These are phyloP conservation scores for Fusarium guadeloupense DNA, from an alignment of 2,329 filamentous ascomycete genomes.

Conservation along the genomic window DNA sequence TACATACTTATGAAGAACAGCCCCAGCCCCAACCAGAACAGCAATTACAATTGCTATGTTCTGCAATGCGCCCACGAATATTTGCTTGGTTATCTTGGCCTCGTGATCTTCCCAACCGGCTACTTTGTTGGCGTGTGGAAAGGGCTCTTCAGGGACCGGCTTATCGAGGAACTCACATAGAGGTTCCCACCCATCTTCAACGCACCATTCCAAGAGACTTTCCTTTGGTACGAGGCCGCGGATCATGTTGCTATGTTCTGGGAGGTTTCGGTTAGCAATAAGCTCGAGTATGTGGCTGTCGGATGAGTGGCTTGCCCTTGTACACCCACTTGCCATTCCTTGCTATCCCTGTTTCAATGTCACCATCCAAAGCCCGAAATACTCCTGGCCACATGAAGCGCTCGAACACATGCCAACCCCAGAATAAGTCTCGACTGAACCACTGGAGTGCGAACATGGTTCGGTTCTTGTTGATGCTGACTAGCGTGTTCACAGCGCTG, in stretches of 20 bases:
- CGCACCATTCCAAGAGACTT: conserved; percentile 15
- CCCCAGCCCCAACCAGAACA: background rate
- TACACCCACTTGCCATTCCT: conserved; percentile 10
- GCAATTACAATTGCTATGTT: background rate
- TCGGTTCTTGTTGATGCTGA: conserved; percentile 10
- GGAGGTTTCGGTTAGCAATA: no score
- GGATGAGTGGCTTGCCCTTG: background rate
- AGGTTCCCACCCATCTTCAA: conserved; percentile 19
- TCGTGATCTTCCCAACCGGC: background rate
- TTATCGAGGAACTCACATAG: conserved; percentile 25
- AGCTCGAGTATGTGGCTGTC: no score
- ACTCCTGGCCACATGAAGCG: conserved; percentile 8
- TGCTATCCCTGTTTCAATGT: background rate
- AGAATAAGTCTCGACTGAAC: background rate
- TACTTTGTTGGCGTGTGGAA: conserved; percentile 8
- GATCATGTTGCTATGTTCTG: conserved; percentile 16
- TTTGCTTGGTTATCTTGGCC: background rate
- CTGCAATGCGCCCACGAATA: background rate
- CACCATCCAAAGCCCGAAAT: conserved; percentile 3
- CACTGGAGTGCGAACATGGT: background rate
- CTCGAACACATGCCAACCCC: conserved; percentile 4
- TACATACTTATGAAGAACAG: background rate
- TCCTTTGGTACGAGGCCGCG: conserved; percentile 4
- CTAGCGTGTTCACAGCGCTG: conserved; percentile 20
- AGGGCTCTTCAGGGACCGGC: conserved; percentile 4